Evolutionary conservation across 768 basidiomycete genomes (phyloP), one percentile per base, ranked within the genome.

Genomic region (Gymnopilus junonius): DNA sequence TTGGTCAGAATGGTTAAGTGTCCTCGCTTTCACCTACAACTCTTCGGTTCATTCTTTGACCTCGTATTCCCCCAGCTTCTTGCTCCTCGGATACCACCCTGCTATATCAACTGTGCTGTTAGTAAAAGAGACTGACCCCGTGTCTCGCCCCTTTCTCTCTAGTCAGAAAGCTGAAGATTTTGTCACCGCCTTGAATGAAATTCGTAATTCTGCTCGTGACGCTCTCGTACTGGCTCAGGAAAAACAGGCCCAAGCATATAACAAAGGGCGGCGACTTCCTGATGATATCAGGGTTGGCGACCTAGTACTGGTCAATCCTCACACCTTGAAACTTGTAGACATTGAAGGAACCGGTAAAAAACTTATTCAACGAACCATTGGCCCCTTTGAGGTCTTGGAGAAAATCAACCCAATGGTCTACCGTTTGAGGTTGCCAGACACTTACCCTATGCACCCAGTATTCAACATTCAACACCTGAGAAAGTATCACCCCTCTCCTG

Each of bases 401-500:
- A 62, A 63, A 7, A 59, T 77, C 2, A 72, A 70, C 29, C 68
- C 68, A 0, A 14, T 68, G 0, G 71, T 71, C 8, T 75, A 71
- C 48, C 62, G 68, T 1, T 39, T 75, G 1, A 62, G 66, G 0
- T 65, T 75, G 1, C 67, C 70, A 2, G 66, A 68, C 54, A 60
- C 64, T 3, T 76, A 73, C 40, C 71, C 70, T 0, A 71, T 70
- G 67, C 69, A 70, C 21, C 68, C 71, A 0, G 62, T 75, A 0
- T 61, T 76, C 34, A 73, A 75, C 43, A 21, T 73, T 1, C 15
- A 42, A 15, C 48, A 75, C 35, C 59, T 76, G 0, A 55, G 64
- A 11, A 67, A 63, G 25, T 75, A 76, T 56, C 23, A 14, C 1
- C 46, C 59, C 8, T 70, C 65, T 0, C 65, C 64, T 3, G 35